phyloP scores from a whole-genome alignment of 306 rosid species.

The Quercus gilva region DNA sequence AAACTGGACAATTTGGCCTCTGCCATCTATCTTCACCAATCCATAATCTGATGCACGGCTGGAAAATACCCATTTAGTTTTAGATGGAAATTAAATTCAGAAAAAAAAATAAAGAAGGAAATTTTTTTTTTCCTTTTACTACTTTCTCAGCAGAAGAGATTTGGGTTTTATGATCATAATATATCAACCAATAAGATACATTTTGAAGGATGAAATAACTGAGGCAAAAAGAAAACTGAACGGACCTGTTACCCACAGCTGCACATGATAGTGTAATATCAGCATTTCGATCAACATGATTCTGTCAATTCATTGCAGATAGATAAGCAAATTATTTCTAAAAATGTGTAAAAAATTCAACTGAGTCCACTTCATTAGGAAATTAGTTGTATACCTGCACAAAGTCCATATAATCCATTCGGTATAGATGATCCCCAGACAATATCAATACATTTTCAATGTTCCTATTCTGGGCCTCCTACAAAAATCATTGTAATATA shows the following conservation, averaged over 20 bases:
- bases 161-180: neutral
- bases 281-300: slow-evolving; percentile 71
- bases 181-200: neutral
- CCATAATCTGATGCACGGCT: slow-evolving; percentile 93
- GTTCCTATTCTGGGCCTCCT: slow-evolving; percentile 84
- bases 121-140: neutral
- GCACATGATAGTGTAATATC: slow-evolving; percentile 82
- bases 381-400: slow-evolving; percentile 59
- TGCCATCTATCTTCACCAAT: slow-evolving; percentile 70
- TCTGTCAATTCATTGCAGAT: slow-evolving; percentile 43
- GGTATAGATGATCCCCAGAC: slow-evolving; percentile 89
- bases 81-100: slow-evolving; percentile 7
- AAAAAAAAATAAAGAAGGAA: neutral
- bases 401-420: slow-evolving; percentile 94
- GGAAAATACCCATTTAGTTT: slow-evolving; percentile 28
- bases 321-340: slow-evolving; percentile 13
- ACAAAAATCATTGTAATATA: slow-evolving; percentile 21
- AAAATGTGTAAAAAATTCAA: slow-evolving; percentile 6
- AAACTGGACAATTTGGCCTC: slow-evolving; percentile 66
- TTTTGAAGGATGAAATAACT: neutral
- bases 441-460: slow-evolving; percentile 76
- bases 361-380: neutral
- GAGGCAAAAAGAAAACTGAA: slow-evolving; percentile 23
- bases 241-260: slow-evolving; percentile 66
- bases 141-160: neutral